A percentile compares a stretch with the other conserved stretches of the same genome.
Evolutionary conservation across 345 rosid genomes (phyloP).

Genomic region (Bruguiera gymnorhiza): DNA sequence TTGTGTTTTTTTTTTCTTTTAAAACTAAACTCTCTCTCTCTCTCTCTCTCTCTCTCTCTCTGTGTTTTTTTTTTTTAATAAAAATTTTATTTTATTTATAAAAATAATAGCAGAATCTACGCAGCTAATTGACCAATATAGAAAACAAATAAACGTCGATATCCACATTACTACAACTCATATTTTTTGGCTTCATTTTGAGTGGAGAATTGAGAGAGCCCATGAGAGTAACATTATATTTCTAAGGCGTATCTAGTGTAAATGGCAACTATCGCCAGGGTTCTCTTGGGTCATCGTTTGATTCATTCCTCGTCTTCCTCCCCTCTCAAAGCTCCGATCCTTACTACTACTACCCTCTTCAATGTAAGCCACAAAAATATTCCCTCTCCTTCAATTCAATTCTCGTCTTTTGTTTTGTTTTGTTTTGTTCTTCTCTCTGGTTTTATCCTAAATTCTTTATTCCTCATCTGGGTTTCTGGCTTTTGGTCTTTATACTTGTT

Average conservation of each 20-base stretch:
- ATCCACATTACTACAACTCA: too few relatives aligned
- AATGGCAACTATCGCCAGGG: constrained; percentile 56
- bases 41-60: too few relatives aligned
- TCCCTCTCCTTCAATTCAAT: not conserved
- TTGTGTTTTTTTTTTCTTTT: too few relatives aligned
- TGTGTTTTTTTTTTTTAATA: too few relatives aligned
- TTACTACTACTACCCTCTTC: constrained; percentile 33
- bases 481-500: not conserved
- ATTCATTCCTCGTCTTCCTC: constrained; percentile 30
- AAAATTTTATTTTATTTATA: too few relatives aligned
- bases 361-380: constrained; percentile 37
- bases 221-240: not conserved
- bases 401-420: not conserved
- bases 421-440: constrained; percentile 1
- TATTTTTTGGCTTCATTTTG: constrained; percentile 4
- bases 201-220: not conserved
- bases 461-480: constrained; percentile 7
- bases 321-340: constrained; percentile 26
- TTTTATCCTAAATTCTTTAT: constrained; percentile 9
- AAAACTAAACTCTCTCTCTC: too few relatives aligned
- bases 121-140: too few relatives aligned
- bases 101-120: too few relatives aligned
- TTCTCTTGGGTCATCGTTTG: constrained; percentile 46
- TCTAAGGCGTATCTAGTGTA: constrained; percentile 29
- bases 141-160: not conserved